Evolutionary conservation across 148 eudicot species (phyloP).

Genomic region (Rhododendron mucronatum): DNA sequence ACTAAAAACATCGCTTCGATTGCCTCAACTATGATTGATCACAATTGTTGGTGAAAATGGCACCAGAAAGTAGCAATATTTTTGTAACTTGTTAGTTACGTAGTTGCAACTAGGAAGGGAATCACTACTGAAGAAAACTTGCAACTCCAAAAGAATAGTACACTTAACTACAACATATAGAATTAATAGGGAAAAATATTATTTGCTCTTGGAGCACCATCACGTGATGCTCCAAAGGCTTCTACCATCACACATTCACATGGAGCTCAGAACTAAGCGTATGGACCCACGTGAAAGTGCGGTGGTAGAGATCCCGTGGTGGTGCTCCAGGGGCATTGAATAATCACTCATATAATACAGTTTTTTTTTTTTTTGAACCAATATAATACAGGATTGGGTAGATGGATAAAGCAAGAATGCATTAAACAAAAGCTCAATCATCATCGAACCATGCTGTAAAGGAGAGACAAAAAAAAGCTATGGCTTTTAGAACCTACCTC

Average conservation of each 20-base stretch:
- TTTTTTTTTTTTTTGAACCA: no score
- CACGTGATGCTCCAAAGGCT: not conserved
- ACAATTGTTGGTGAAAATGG: not conserved
- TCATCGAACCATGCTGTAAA: constrained; percentile 19
- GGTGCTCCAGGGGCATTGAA: not conserved
- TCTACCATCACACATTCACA: not conserved
- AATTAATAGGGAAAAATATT: not conserved
- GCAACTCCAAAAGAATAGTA: not conserved
- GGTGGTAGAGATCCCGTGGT: not conserved
- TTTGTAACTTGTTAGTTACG: not conserved
- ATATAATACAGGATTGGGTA: not conserved
- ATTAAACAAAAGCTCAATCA: constrained; percentile 3
- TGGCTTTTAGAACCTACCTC: not conserved
- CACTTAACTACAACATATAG: not conserved
- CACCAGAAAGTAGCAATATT: no score
- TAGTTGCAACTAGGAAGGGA: not conserved
- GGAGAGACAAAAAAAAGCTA: constrained; percentile 4
- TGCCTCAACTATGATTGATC: not conserved
- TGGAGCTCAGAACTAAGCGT: no score
- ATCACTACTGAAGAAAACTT: not conserved
- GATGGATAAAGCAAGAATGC: constrained; percentile 7
- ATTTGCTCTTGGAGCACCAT: not conserved
- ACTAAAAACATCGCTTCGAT: not conserved
- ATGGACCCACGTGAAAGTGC: no score
- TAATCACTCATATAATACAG: not conserved